Base-by-base conservation (phyloP, 2,329 filamentous ascomycete species). In the Talaromyces rugulosus region DNA sequence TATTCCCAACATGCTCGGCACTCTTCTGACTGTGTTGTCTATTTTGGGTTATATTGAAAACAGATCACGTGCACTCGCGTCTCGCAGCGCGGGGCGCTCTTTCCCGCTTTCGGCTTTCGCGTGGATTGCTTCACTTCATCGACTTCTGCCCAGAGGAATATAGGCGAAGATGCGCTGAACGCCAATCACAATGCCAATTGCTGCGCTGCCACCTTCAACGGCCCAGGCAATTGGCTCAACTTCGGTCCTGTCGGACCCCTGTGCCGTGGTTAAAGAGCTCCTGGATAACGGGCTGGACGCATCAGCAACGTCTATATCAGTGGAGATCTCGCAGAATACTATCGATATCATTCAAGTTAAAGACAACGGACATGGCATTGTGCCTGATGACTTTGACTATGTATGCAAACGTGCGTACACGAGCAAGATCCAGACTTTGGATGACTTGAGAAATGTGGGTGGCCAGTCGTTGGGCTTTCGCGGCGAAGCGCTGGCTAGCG, bases 241-340 rank as follows among this genome's bases (percentile, higher is more conserved):
- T 14, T 84, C 87, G 65, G 81, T 82, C 27, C 77, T 88, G 56
- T 79, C 81, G 9, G 82, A 87, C 67, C 77, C 85, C 7, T 80
- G 77, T 63, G 84, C 84, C 2, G 78, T 85, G 9, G 81, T 87
- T 60, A 88, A 88, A 70, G 87, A 89, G 69, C 81, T 89, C 44
- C 72, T 89, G 44, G 87, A 89, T 64, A 89, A 89, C 70, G 81
- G 86, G n/a, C 77, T 89, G 11, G 87, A 89, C 74, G 86, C 86
- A 5, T 77, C 79, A 53, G 84, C 87, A 1, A 82, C 83, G 2
- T 81, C 81, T 1, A 75, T 89, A 42, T 77, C 79, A 9, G 73
- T 89, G 40, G 85, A 88, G 63, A 80, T 89, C 6, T 80, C 83
- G 12, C 68, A 75, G 54, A 87, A 89, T 66, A 82, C 83, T 0